Conservation (phyloP, 2,329 filamentous ascomycete species). For the Rhytidhysteron rufulum region DNA sequence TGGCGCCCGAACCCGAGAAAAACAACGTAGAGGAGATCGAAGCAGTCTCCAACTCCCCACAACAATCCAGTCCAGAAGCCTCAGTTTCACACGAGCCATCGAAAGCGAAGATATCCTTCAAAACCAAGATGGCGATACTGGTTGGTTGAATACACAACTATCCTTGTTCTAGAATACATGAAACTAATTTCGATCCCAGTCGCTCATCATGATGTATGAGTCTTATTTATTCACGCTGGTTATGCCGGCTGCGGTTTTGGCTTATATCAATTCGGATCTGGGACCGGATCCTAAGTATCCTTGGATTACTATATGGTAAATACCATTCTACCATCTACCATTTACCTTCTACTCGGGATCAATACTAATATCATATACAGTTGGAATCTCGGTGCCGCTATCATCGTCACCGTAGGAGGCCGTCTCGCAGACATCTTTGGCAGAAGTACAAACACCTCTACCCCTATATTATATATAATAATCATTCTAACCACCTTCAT, state of each 20-base stretch:
- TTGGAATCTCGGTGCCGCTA: conserved; percentile 30
- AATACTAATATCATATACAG: not conserved
- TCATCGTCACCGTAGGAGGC: conserved; percentile 27
- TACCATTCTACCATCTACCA: not conserved
- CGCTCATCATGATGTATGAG: not conserved
- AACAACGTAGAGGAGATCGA: not conserved
- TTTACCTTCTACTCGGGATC: too few relatives aligned
- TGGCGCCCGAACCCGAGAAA: too few relatives aligned
- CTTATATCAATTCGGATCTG: conserved; percentile 33
- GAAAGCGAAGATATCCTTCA: not conserved
- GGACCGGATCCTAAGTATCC: conserved; percentile 32
- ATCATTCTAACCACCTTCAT: not conserved
- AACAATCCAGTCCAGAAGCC: not conserved
- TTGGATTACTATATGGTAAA: conserved; percentile 31
- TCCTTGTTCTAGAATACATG: not conserved
- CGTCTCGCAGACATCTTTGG: conserved; percentile 41
- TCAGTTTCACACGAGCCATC: not conserved
- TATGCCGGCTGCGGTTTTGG: conserved; percentile 31
- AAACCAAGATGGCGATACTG: not conserved
- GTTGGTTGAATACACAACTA: not conserved
- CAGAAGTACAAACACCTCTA: conserved; percentile 8
- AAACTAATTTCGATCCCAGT: not conserved
- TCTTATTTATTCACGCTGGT: conserved; percentile 35
- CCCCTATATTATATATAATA: not conserved
- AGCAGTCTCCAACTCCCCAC: not conserved